Percentiles rank a stretch among this genome's conserved stretches.
These are phyloP conservation scores for Metarhizium guizhouense DNA, from an alignment of 2,329 filamentous ascomycete species.

Conservation along the genomic window DNA sequence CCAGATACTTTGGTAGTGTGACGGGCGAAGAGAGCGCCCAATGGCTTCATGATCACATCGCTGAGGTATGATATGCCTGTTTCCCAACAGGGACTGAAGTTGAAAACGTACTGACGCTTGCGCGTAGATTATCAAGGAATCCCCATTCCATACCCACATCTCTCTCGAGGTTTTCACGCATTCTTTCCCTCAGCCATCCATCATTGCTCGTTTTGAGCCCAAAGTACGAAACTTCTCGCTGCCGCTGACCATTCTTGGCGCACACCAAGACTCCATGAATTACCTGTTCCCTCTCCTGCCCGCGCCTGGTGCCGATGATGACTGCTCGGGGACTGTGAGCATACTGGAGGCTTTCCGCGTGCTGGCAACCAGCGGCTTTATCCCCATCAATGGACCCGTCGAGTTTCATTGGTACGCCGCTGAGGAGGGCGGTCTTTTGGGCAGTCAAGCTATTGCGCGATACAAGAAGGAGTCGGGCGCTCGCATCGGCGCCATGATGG, in stretches of 20 bases:
- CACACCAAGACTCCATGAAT: conserved; percentile 38
- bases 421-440: conserved; percentile 40
- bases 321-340: conserved; percentile 38
- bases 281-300: conserved; percentile 31
- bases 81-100: too few relatives aligned
- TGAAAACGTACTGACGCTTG: background rate
- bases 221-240: conserved; percentile 21
- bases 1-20: conserved; percentile 41
- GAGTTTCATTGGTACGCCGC: conserved; percentile 45
- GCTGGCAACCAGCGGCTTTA: conserved; percentile 28
- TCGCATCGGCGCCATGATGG: conserved; percentile 65
- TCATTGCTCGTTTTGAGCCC: conserved; percentile 38
- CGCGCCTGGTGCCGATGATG: conserved; percentile 41
- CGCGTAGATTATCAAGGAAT: conserved; percentile 19
- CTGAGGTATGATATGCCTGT: conserved; percentile 12
- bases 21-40: conserved; percentile 22
- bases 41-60: conserved; percentile 27
- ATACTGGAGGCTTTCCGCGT: conserved; percentile 41
- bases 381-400: conserved; percentile 42
- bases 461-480: conserved; percentile 53
- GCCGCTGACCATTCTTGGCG: conserved; percentile 35
- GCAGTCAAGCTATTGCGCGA: conserved; percentile 59
- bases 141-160: conserved; percentile 27
- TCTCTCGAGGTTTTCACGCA: conserved; percentile 33
- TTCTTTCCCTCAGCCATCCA: conserved; percentile 34